Evolutionary conservation across 2,329 filamentous ascomycete genomes (phyloP).

Genomic region (Xylaria sp.): DNA sequence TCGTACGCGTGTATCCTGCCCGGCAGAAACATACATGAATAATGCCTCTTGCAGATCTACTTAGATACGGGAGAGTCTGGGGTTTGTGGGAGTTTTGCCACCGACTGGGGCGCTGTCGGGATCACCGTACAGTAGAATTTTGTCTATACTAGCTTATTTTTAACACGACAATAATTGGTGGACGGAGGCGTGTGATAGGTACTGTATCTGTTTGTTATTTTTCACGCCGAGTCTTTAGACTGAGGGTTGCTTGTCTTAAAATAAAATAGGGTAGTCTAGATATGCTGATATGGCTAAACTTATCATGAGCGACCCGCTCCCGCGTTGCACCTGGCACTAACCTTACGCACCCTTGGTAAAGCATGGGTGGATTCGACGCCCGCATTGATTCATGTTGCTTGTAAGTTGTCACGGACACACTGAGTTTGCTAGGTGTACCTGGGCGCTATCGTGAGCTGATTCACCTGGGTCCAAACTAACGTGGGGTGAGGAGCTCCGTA

Average conservation of each 20-base stretch:
- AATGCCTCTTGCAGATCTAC: slow-evolving; percentile 12
- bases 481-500: slow-evolving; percentile 20
- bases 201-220: background rate
- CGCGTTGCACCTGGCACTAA: background rate
- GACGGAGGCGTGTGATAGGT: background rate
- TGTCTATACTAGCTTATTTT: background rate
- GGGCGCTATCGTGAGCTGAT: background rate
- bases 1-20: background rate
- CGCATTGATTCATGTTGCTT: slow-evolving; percentile 6
- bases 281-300: background rate
- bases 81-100: too few species aligned
- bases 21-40: background rate
- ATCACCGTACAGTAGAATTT: background rate
- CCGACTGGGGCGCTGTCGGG: too few species aligned
- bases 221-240: background rate
- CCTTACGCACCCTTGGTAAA: background rate
- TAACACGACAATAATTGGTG: slow-evolving; percentile 6
- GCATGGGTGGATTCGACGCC: background rate
- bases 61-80: background rate
- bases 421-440: background rate
- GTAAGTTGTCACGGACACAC: background rate
- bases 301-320: background rate
- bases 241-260: background rate
- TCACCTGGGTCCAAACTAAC: slow-evolving; percentile 5
- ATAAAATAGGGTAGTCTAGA: background rate